A percentile compares a stretch with the other conserved stretches of the same genome.
phyloP scores from a whole-genome alignment of 495 filamentous ascomycete genomes.

The Aspergillus carlsbadensis region DNA sequence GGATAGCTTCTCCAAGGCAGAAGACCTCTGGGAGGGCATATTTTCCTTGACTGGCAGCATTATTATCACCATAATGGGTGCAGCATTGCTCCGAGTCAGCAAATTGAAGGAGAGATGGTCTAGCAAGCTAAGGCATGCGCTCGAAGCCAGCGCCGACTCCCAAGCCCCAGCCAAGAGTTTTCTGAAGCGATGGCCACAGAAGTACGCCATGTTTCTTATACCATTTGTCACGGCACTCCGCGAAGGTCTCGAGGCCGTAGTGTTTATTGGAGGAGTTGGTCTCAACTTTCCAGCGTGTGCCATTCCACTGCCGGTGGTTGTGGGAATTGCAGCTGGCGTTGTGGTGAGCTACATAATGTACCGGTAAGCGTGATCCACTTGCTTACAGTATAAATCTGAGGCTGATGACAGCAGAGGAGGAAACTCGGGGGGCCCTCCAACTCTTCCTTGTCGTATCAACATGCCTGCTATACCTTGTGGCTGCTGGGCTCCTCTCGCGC shows the following conservation, averaged over 20 bases:
- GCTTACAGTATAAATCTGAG: too few species aligned
- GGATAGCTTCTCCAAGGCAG: slow-evolving; percentile 62
- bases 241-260: slow-evolving; percentile 78
- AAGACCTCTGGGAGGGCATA: slow-evolving; percentile 77
- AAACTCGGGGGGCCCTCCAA: slow-evolving; percentile 65
- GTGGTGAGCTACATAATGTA: slow-evolving; percentile 72
- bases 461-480: slow-evolving; percentile 83
- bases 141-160: slow-evolving; percentile 50
- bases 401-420: slow-evolving; percentile 46
- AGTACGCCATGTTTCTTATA: slow-evolving; percentile 78
- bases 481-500: slow-evolving; percentile 77
- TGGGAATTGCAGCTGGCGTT: slow-evolving; percentile 62
- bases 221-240: slow-evolving; percentile 83
- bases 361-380: too few species aligned
- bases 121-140: slow-evolving; percentile 65
- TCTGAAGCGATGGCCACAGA: slow-evolving; percentile 67
- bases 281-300: slow-evolving; percentile 69
- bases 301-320: slow-evolving; percentile 71
- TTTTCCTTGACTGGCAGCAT: slow-evolving; percentile 68
- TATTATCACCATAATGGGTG: slow-evolving; percentile 78
- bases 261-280: slow-evolving; percentile 80
- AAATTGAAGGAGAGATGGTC: slow-evolving; percentile 88
- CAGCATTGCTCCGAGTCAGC: slow-evolving; percentile 74
- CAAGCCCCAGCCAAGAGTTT: slow-evolving; percentile 26
- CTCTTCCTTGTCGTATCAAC: slow-evolving; percentile 79